Conservation (phyloP, 495 filamentous ascomycete genomes). For the Annulohypoxylon bovei region DNA sequence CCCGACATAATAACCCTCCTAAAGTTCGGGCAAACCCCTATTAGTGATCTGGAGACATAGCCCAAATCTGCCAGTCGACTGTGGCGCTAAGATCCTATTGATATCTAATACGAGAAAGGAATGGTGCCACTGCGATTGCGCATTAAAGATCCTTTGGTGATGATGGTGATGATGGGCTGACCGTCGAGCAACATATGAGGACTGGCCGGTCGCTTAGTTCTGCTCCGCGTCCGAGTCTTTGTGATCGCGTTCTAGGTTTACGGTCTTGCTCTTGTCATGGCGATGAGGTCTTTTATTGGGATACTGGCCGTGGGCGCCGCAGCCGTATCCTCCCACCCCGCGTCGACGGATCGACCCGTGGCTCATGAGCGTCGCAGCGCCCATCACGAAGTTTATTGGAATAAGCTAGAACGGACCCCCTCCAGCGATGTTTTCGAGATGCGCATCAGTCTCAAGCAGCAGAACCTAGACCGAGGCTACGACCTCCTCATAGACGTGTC, state of each 20-base stretch:
- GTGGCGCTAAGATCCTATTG: not conserved
- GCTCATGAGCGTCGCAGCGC: not conserved
- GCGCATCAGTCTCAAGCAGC: not conserved
- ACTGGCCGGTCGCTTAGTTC: not conserved
- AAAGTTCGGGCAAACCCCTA: no score
- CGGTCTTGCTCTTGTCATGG: not conserved
- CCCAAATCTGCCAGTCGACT: not conserved
- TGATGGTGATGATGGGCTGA: not conserved
- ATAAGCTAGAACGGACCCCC: not conserved
- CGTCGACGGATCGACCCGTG: conserved; percentile 40
- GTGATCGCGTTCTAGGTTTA: not conserved
- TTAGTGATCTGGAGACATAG: not conserved
- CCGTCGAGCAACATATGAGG: not conserved
- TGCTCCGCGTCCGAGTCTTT: not conserved
- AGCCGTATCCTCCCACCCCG: not conserved
- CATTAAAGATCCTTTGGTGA: not conserved
- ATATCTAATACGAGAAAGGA: conserved; percentile 1
- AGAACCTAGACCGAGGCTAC: not conserved
- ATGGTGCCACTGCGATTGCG: not conserved
- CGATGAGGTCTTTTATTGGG: not conserved
- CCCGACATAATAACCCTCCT: no score
- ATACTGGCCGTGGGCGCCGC: not conserved
- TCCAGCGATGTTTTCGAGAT: not conserved
- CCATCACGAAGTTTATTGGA: not conserved
- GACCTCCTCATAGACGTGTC: conserved; percentile 1